phyloP scores from a whole-genome alignment of 2,329 filamentous ascomycete species.

The Botryotinia convoluta region DNA sequence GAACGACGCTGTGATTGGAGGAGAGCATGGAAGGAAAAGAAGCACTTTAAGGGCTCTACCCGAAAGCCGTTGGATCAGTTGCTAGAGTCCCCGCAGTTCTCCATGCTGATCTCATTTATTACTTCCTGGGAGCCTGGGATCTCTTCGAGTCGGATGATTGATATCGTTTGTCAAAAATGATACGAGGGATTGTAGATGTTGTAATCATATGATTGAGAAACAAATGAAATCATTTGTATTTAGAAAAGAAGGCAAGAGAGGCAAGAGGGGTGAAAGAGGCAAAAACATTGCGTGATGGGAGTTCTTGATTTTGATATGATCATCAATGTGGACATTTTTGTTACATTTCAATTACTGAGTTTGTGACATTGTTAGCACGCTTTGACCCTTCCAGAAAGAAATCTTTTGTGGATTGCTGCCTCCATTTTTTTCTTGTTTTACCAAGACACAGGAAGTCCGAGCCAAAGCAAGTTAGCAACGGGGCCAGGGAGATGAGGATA shows the following conservation, averaged over 20 bases:
- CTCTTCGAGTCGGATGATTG: background rate
- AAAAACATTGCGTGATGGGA: background rate
- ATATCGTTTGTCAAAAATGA: background rate
- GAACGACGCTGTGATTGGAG: background rate
- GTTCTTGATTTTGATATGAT: constrained; percentile 3
- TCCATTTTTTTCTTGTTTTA: background rate
- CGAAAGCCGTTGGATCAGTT: constrained; percentile 1
- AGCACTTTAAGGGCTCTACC: background rate
- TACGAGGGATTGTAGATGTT: background rate
- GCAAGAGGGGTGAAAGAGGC: background rate
- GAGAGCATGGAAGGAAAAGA: background rate
- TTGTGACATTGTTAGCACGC: background rate
- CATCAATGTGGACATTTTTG: background rate
- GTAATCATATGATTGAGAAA: background rate
- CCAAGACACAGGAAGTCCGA: background rate
- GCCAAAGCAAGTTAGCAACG: background rate
- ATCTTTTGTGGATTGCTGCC: background rate
- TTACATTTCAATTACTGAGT: background rate
- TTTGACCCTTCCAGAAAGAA: constrained; percentile 2
- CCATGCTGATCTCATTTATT: background rate
- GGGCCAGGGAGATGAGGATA: background rate
- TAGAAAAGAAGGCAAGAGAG: background rate
- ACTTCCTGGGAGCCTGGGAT: background rate
- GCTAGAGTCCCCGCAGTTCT: background rate
- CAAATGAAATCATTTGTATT: background rate